Base-by-base conservation (phyloP, 495 filamentous ascomycete species). In the Penicillium malachiteum region DNA sequence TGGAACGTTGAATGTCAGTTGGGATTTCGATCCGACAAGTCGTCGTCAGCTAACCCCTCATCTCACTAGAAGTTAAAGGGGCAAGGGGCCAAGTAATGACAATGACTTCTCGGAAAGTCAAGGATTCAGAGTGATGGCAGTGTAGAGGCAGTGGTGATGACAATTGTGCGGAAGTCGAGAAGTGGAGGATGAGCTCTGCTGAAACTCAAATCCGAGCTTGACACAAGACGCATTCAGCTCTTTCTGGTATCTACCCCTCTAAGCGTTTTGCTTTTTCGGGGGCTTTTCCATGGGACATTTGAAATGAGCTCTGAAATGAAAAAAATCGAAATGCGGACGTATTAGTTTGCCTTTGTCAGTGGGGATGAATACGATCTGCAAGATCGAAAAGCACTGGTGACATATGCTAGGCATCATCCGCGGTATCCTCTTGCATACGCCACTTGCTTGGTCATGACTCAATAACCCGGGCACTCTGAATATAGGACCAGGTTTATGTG, bases 11-110 rank as follows among this genome's bases (percentile, higher is more conserved):
- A 31, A 31, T 45, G 5, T 13, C 13, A 32, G 43, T 31, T 26
- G 14, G 26, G 43, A 33, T 46, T 46, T 14, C 11, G 43, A 46
- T 33, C 14, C 43, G 26, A 32, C 31, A n/a, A n/a, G 43, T 18
- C 43, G 43, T 32, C 30, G 43, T 44, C 43, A 46, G 43, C 43
- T 26, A 46, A 18, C 43, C 26, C 43, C 43, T 46, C 43, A 46
- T 46, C 31, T 12, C 4, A 26, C 21, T 26, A 26, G 21, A 4
- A n/a, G n/a, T n/a, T 26, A 44, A 26, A 44, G 16, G 13, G 35
- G 39, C 39, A n/a, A 32, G 3, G n/a, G n/a, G 12, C 21, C 41
- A 10, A 10, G 17, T n/a, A 21, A 26, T 21, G 43, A 12, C 17
- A 11, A 45, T n/a, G 21, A 26, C 21, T 4, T 26, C 21, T 26